phyloP scores from a whole-genome alignment of 768 basidiomycete species.

The Phlebiopsis gigantea region DNA sequence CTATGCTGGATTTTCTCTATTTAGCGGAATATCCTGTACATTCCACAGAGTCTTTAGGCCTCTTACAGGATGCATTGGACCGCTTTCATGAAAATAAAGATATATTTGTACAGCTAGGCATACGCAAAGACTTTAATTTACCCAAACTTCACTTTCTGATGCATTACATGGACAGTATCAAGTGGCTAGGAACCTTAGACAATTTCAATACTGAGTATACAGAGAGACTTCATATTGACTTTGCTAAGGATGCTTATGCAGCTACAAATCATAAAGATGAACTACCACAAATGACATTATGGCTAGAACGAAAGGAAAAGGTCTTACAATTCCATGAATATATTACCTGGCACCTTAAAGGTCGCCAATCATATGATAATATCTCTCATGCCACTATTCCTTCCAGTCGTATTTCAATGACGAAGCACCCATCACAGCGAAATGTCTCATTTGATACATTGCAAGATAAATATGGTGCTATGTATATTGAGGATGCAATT shows the following conservation, averaged over 20 bases:
- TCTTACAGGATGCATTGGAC: slow-evolving; percentile 9
- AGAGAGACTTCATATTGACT: slow-evolving; percentile 37
- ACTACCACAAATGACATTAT: slow-evolving; percentile 33
- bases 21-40: slow-evolving; percentile 18
- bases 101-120: slow-evolving; percentile 19
- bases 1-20: slow-evolving; percentile 22
- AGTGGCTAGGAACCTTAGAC: slow-evolving; percentile 30
- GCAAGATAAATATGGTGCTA: slow-evolving; percentile 20
- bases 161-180: slow-evolving; percentile 31
- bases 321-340: slow-evolving; percentile 10
- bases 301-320: slow-evolving; percentile 30
- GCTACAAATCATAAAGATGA: slow-evolving; percentile 25
- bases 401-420: slow-evolving; percentile 12
- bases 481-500: background rate
- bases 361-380: background rate
- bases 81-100: slow-evolving; percentile 19
- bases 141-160: slow-evolving; percentile 35
- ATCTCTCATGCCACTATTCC: background rate
- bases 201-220: slow-evolving; percentile 36
- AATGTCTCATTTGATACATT: slow-evolving; percentile 18
- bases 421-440: slow-evolving; percentile 22
- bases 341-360: slow-evolving; percentile 20
- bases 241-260: slow-evolving; percentile 32
- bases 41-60: slow-evolving; percentile 3
- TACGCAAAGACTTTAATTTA: slow-evolving; percentile 34